phyloP scores from a whole-genome alignment of 345 rosid genomes.

The Populus euphratica region DNA sequence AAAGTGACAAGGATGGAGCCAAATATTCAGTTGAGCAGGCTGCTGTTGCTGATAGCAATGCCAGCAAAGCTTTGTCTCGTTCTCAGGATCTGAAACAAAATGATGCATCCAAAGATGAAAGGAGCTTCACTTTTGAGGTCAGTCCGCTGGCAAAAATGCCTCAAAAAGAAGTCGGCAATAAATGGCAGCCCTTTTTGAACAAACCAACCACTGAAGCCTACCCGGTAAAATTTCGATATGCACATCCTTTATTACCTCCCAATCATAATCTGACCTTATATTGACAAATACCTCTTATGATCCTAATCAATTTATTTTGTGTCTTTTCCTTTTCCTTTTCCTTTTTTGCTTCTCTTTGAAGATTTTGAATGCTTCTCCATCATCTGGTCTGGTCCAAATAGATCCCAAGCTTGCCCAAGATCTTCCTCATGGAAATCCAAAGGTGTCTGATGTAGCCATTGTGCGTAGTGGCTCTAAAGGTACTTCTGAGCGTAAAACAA shows the following conservation, averaged over 20 bases:
- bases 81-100: conserved; percentile 39
- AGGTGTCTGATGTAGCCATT: conserved; percentile 31
- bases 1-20: conserved; percentile 34
- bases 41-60: conserved; percentile 26
- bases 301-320: conserved; percentile 6
- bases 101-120: conserved; percentile 43
- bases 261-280: neutral
- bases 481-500: conserved; percentile 65
- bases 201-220: conserved; percentile 34
- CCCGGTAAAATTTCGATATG: conserved; percentile 31
- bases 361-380: conserved; percentile 57
- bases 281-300: neutral
- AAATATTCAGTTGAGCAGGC: conserved; percentile 32
- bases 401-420: conserved; percentile 39
- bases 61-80: conserved; percentile 16
- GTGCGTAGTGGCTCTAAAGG: conserved; percentile 42
- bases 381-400: conserved; percentile 40
- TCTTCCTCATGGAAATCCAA: conserved; percentile 34
- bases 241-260: neutral
- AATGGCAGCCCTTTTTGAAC: conserved; percentile 27
- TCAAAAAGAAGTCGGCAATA: conserved; percentile 1
- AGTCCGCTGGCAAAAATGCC: conserved; percentile 28
- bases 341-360: conserved; percentile 29
- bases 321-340: neutral
- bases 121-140: conserved; percentile 51